Base-by-base conservation (phyloP, 495 filamentous ascomycete genomes). In the Cryomyces minteri region DNA sequence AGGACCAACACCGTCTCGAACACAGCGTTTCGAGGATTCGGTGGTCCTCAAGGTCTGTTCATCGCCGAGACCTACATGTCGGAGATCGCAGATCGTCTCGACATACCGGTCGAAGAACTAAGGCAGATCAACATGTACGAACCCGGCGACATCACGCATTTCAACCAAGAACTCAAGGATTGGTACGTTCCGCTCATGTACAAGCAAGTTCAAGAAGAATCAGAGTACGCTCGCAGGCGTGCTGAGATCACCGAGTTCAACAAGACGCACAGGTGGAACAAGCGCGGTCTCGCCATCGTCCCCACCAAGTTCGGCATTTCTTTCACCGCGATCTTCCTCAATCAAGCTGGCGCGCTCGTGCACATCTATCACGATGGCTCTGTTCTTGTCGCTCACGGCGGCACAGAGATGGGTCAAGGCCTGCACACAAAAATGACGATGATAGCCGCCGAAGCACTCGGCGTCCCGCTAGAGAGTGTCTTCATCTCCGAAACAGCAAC, bases 271-370 rank as follows among this genome's bases (percentile, higher is more conserved):
- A 93, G 85, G 57, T 98, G 90, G 90, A 88, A 87, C 53, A 96
- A 96, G 66, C 77, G 87, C 39, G 90, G 90, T 46, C 66, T 98
- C 37, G 77, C 87, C 32, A 65, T 98, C 6, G 81, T 96, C 48
- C 90, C 90, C 5, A 96, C 90, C 30, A 98, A 98, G 58, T 98
- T 98, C 51, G 90, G 90, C 47, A 96, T 98, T 51, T 93, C 85
- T 9, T 98, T 94, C 63, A 95, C 90, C 0, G 88, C 90, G 5
- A 73, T 95, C 5, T 94, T 87, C 66, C 71, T 96, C 56, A 98
- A 98, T 60, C 90, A 98, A 60, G 90, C 90, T 33, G 88, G 88
- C 47, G 90, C 90, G 10, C 66, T 95, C 18, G 90, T 98, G 3
- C 88, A 98, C 62, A 87, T 98, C 52, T 98, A 98, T 59, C 88